A percentile compares a stretch with the other conserved stretches of the same genome.
Conservation (phyloP, 306 rosid genomes). For the Adenanthera pavonina region DNA sequence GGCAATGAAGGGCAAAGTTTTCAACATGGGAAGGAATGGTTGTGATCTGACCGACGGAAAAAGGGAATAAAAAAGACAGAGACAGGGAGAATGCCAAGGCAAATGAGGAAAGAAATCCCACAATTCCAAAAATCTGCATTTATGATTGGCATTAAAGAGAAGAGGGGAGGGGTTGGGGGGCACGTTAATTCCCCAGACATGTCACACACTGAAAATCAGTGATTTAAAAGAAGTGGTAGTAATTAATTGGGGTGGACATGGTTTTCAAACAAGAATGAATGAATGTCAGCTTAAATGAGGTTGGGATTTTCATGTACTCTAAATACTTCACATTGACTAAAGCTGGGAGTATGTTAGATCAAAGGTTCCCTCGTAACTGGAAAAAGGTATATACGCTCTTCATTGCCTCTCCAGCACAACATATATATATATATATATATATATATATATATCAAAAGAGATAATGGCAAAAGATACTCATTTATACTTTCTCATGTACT, state of each 20-base stretch:
- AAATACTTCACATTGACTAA: neutral
- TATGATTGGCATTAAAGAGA: constrained; percentile 40
- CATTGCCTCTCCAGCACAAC: neutral
- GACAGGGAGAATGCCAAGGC: constrained; percentile 32
- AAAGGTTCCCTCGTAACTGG: constrained; percentile 32
- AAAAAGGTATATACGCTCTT: constrained; percentile 38
- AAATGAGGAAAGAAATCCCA: constrained; percentile 44
- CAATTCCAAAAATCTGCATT: constrained; percentile 54
- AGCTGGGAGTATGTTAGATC: constrained; percentile 47
- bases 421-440: too few species aligned
- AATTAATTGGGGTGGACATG: constrained; percentile 14
- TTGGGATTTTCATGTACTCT: constrained; percentile 12
- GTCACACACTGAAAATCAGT: constrained; percentile 15
- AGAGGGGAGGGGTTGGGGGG: neutral
- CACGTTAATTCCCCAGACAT: constrained; percentile 56
- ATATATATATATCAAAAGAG: too few species aligned
- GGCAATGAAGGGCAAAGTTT: neutral
- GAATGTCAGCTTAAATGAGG: constrained; percentile 36
- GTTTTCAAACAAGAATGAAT: constrained; percentile 35
- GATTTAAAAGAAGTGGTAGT: constrained; percentile 10
- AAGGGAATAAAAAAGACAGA: constrained; percentile 23
- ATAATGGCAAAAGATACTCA: neutral
- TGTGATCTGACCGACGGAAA: constrained; percentile 28
- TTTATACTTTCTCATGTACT: too few species aligned
- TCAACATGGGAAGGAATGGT: constrained; percentile 41